phyloP scores from a whole-genome alignment of 169 alveolate species.

The Plasmodium cynomolgi region DNA sequence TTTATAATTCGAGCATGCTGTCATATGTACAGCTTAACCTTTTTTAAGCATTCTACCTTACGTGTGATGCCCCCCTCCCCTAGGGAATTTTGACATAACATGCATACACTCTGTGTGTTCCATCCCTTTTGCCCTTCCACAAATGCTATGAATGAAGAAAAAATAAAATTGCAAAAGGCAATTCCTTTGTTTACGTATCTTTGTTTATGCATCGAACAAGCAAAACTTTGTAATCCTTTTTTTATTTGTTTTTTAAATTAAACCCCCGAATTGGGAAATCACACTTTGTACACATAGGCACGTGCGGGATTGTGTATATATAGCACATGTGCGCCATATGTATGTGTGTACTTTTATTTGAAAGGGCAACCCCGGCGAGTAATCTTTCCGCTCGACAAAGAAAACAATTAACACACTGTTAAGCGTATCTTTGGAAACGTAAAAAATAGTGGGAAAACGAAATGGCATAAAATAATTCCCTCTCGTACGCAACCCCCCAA shows the following conservation, averaged over 20 bases:
- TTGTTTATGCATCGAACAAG: not conserved
- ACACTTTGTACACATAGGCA: not conserved
- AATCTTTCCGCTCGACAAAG: not conserved
- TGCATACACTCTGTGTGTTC: not conserved
- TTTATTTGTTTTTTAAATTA: not conserved
- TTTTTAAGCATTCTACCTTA: not conserved
- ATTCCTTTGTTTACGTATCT: not conserved
- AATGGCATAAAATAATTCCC: not conserved
- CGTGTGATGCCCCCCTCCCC: not conserved
- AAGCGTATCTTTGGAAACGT: not conserved
- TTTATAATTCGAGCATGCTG: slow-evolving; percentile 4
- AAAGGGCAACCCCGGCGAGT: not conserved
- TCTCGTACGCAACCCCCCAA: not conserved
- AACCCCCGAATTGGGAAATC: not conserved
- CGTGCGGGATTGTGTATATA: not conserved
- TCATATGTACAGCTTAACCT: not conserved
- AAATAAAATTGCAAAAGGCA: not conserved
- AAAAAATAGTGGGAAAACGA: not conserved
- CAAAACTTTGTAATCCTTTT: not conserved
- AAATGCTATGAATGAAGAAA: not conserved
- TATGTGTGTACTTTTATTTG: not conserved
- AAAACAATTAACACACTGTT: not conserved
- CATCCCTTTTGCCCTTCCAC: not conserved
- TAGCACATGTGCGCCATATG: not conserved
- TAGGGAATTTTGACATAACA: not conserved